phyloP scores from a whole-genome alignment of 768 basidiomycete species.

The Mycena indigotica region DNA sequence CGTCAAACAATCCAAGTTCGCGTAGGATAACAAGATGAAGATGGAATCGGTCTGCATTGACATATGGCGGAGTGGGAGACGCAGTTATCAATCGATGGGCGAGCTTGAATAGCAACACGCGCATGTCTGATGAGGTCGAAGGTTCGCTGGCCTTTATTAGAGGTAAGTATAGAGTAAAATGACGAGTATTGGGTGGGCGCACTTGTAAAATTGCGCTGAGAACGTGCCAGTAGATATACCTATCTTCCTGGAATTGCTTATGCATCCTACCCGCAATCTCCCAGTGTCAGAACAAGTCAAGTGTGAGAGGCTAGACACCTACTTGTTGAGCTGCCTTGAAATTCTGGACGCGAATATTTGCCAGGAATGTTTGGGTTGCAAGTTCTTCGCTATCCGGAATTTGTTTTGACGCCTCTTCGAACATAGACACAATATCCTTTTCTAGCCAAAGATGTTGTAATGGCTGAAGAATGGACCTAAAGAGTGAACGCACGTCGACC shows the following conservation, averaged over 20 bases:
- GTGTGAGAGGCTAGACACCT: conserved; percentile 18
- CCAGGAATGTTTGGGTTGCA: conserved; percentile 82
- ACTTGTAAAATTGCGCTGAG: conserved; percentile 83
- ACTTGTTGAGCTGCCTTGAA: conserved; percentile 91
- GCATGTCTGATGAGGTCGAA: conserved; percentile 62
- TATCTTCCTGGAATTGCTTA: conserved; percentile 81
- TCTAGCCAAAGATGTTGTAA: conserved; percentile 38
- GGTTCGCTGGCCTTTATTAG: conserved; percentile 65
- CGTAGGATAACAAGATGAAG: conserved; percentile 73
- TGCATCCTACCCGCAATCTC: conserved; percentile 81
- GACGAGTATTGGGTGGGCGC: conserved; percentile 4
- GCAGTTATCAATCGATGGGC: conserved; percentile 74
- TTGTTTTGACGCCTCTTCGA: conserved; percentile 82
- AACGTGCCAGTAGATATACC: conserved; percentile 82
- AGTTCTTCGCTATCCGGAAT: conserved; percentile 83
- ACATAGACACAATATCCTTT: conserved; percentile 81
- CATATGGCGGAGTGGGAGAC: conserved; percentile 62
- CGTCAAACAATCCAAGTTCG: conserved; percentile 67
- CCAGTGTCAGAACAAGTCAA: conserved; percentile 7
- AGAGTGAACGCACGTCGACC: conserved; percentile 56
- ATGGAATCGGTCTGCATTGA: conserved; percentile 74
- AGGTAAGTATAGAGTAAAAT: neutral
- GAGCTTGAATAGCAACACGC: conserved; percentile 69
- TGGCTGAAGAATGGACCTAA: conserved; percentile 1
- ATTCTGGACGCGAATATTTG: conserved; percentile 74